Conservation (phyloP, 2,329 filamentous ascomycete genomes). For the Verticillium nubilum region DNA sequence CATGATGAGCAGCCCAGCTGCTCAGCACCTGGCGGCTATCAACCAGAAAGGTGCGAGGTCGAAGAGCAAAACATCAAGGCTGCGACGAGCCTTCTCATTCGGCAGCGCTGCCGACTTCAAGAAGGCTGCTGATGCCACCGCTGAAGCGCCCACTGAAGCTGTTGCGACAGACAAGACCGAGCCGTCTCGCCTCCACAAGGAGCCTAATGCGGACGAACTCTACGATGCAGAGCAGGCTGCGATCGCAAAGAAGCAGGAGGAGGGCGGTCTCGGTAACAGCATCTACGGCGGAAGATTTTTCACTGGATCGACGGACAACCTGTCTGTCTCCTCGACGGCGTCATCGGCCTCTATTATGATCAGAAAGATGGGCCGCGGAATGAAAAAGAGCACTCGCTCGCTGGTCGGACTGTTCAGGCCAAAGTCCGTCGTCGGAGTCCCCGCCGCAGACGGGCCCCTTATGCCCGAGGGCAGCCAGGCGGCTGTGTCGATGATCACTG, state of each 20-base stretch:
- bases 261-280: constrained; percentile 81
- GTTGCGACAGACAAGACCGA: constrained; percentile 23
- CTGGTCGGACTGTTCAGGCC: constrained; percentile 92
- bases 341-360: constrained; percentile 92
- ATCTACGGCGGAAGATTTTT: constrained; percentile 91
- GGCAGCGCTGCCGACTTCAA: constrained; percentile 89
- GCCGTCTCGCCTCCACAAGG: constrained; percentile 58
- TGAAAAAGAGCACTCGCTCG: constrained; percentile 89
- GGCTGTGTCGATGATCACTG: constrained; percentile 92
- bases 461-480: constrained; percentile 66
- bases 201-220: constrained; percentile 55
- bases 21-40: constrained; percentile 80
- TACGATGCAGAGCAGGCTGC: constrained; percentile 85
- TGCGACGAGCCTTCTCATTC: constrained; percentile 92
- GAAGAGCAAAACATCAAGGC: constrained; percentile 79
- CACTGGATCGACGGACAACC: constrained; percentile 85
- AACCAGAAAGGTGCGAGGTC: constrained; percentile 73
- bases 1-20: constrained; percentile 60
- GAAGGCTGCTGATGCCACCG: constrained; percentile 53
- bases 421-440: constrained; percentile 80
- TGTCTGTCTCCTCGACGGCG: constrained; percentile 85
- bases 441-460: constrained; percentile 59
- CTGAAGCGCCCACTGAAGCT: constrained; percentile 12
- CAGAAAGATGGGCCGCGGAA: constrained; percentile 96
- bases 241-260: constrained; percentile 90